Percentiles rank a stretch among this genome's conserved stretches.
Conservation (phyloP, 75 land plant genomes). For the Picea sitchensis region DNA sequence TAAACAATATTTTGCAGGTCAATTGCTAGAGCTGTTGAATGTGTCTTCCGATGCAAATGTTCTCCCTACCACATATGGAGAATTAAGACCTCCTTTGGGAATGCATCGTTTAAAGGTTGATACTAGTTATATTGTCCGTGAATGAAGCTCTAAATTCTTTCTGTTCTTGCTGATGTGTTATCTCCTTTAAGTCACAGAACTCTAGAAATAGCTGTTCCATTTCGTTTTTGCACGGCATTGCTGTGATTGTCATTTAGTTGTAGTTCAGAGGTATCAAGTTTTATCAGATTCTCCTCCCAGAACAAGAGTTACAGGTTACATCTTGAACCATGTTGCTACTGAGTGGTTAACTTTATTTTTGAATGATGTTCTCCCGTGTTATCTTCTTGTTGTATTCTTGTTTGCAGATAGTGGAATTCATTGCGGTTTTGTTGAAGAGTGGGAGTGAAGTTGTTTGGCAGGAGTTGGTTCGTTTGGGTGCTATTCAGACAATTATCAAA, state of each 20-base stretch:
- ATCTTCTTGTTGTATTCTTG: neutral
- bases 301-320: neutral
- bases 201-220: neutral
- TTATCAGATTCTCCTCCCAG: neutral
- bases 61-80: constrained; percentile 88
- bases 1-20: constrained; percentile 37
- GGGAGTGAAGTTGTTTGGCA: constrained; percentile 84
- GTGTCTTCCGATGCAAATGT: constrained; percentile 52
- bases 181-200: neutral
- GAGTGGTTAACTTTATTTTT: neutral
- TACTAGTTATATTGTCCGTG: neutral
- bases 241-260: neutral
- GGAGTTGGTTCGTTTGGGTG: constrained; percentile 74
- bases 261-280: too few species aligned
- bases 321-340: neutral
- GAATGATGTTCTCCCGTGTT: neutral
- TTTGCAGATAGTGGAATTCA: constrained; percentile 92
- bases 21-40: constrained; percentile 72
- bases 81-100: constrained; percentile 90
- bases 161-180: neutral
- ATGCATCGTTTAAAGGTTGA: constrained; percentile 94
- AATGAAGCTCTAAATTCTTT: neutral
- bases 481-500: constrained; percentile 49
- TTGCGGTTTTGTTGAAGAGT: constrained; percentile 74
- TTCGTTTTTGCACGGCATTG: neutral